Evolutionary conservation across 2,329 filamentous ascomycete species (phyloP).

Genomic region (Drechslerella stenobrocha): DNA sequence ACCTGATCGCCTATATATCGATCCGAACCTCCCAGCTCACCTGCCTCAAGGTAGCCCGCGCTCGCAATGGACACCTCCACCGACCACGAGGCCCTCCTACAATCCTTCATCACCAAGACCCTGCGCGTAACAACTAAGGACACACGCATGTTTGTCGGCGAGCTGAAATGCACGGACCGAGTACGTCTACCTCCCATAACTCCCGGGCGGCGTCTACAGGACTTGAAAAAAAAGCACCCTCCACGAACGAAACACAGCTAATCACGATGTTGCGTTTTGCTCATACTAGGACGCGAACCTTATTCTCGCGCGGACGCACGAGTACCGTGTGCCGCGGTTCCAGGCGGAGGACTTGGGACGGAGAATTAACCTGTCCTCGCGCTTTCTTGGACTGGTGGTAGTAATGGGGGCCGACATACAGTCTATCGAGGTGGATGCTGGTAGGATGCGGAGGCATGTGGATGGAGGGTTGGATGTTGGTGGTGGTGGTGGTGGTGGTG

Average conservation of each 20-base stretch:
- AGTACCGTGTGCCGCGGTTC: conserved; percentile 74
- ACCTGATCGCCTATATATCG: too few species aligned
- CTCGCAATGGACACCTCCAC: conserved; percentile 13
- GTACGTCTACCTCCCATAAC: conserved; percentile 60
- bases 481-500: conserved; percentile 8
- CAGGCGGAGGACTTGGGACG: conserved; percentile 29
- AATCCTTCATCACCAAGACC: conserved; percentile 73
- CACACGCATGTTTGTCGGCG: conserved; percentile 82
- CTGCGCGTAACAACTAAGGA: conserved; percentile 80
- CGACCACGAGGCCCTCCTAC: conserved; percentile 20
- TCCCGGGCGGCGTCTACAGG: conserved; percentile 8
- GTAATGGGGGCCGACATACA: conserved; percentile 82
- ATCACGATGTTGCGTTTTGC: too few species aligned
- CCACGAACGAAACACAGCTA: conserved; percentile 48
- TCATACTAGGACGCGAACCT: conserved; percentile 93
- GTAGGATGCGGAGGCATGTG: neutral
- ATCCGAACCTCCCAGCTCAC: neutral
- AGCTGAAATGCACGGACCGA: conserved; percentile 92
- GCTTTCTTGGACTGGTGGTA: conserved; percentile 86
- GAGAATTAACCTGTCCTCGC: conserved; percentile 74
- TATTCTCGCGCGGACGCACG: conserved; percentile 80
- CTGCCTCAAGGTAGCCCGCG: neutral
- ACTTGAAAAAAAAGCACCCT: neutral
- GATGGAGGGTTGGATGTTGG: neutral
- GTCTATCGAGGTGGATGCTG: conserved; percentile 83